A percentile compares a stretch with the other conserved stretches of the same genome.
Evolutionary conservation across 192 early-diverging fungal genomes (phyloP).

Genomic region (Backusella tuberculispora): DNA sequence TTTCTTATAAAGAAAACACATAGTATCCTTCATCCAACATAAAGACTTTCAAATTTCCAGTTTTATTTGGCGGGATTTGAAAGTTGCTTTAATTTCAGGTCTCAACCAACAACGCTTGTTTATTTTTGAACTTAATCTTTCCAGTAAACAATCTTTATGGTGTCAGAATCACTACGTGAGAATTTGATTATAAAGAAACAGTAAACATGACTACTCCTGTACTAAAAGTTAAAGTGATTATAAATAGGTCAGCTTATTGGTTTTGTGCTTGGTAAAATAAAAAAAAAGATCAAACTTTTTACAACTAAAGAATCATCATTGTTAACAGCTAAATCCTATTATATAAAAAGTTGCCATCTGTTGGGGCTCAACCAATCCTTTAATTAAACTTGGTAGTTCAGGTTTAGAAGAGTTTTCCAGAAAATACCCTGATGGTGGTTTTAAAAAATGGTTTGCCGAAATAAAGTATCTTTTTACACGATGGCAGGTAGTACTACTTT

Average conservation of each 20-base stretch:
- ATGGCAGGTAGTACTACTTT: constrained; percentile 67
- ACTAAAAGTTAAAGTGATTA: neutral
- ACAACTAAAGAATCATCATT: neutral
- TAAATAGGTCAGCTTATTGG: constrained; percentile 25
- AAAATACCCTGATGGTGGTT: constrained; percentile 41
- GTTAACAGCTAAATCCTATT: neutral
- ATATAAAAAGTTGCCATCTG: constrained; percentile 69
- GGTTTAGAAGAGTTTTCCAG: constrained; percentile 74
- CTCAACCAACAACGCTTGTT: too few relatives aligned
- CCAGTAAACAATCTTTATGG: neutral
- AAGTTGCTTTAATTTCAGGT: neutral
- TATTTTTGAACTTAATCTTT: too few relatives aligned
- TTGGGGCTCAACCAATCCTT: constrained; percentile 97
- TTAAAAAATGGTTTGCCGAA: constrained; percentile 71
- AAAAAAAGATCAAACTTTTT: neutral
- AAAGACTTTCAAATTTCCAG: too few relatives aligned
- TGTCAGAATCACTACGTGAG: constrained; percentile 18
- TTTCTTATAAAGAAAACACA: too few relatives aligned
- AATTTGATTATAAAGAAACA: neutral
- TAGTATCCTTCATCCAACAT: too few relatives aligned
- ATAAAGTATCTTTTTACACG: constrained; percentile 77
- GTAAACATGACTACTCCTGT: neutral
- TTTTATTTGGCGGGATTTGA: neutral
- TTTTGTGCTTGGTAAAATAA: constrained; percentile 25
- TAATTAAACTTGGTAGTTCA: constrained; percentile 85